phyloP scores from a whole-genome alignment of 495 filamentous ascomycete species.

The Aspergillus nidulans region DNA sequence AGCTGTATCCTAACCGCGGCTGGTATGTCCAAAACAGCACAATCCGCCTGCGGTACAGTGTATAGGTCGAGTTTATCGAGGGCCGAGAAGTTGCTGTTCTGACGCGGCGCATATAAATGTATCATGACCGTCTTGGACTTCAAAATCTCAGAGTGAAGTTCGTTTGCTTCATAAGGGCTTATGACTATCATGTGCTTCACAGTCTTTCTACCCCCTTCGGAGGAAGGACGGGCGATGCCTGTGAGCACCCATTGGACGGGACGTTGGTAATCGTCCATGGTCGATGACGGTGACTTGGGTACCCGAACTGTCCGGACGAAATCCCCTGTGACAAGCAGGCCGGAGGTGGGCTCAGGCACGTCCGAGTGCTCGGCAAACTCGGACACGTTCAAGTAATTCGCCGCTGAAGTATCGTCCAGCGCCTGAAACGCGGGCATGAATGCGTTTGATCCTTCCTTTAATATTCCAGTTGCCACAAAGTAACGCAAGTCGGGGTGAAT shows the following conservation, averaged over 20 bases:
- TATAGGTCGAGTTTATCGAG: conserved; percentile 49
- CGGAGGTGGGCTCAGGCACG: conserved; percentile 2
- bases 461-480: conserved; percentile 30
- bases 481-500: conserved; percentile 43
- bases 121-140: conserved; percentile 34
- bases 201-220: neutral
- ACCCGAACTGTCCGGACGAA: conserved; percentile 1
- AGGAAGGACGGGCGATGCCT: conserved; percentile 10
- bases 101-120: conserved; percentile 56
- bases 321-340: conserved; percentile 7
- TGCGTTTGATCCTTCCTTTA: neutral
- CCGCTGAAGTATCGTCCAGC: conserved; percentile 7
- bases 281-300: neutral
- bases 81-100: conserved; percentile 35
- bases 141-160: conserved; percentile 39
- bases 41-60: conserved; percentile 6
- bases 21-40: neutral
- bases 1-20: conserved; percentile 4
- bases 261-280: conserved; percentile 1
- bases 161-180: conserved; percentile 60
- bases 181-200: conserved; percentile 46
- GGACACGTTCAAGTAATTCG: conserved; percentile 2
- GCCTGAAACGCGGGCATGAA: conserved; percentile 2
- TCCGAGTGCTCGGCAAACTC: conserved; percentile 10
- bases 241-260: conserved; percentile 19